Evolutionary conservation across 2,329 filamentous ascomycete genomes (phyloP), one percentile per base, ranked within the genome.

Genomic region (Penicillium sp.): DNA sequence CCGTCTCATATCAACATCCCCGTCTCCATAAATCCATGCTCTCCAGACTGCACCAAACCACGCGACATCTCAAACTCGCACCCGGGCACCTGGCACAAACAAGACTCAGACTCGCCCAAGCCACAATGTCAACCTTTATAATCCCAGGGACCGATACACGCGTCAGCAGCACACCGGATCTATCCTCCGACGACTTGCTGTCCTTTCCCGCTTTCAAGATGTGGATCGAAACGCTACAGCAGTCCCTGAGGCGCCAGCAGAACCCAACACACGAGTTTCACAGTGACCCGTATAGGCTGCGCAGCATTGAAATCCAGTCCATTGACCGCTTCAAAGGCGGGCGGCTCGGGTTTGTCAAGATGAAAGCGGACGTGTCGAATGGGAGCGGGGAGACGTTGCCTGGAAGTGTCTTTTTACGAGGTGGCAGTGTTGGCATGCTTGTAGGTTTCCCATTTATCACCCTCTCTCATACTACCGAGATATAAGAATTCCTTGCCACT

Each of bases 381-480:
- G 70, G 75, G 10, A 41, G 69, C 8, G 77, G 74, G 4, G 75
- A 80, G 53, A 74, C 67, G 50, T 67, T 83, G 2, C 79, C 80
- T 0, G 80, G 79, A 1, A 75, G 76, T 41, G 75, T 82, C 2
- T 82, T 83, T 54, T 62, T 83, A 47, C 68, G 81, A 33, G 81
- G 81, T 7, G 79, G 79, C 2, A 81, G 78, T 65, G 78, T 83
- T 1, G 80, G 71, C 7, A 78, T 83, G 66, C 64, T 83, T 49
- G 78, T 80, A 64, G 59, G 70, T 63, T 20, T 20, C 4, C 5
- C 4, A 8, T 15, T 28, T 18, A 4, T 12, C 20, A 25, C 38
- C 48, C 39, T 32, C 32, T 33, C 49, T 47, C 37, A 18, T 23
- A 2, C 4, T 20, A 23, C 35, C n/a, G 6, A 25, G n/a, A 24